Evolutionary conservation across 2,329 filamentous ascomycete species (phyloP), one percentile per base, ranked within the genome.

Genomic region (Rhinocladiella mackenziei): DNA sequence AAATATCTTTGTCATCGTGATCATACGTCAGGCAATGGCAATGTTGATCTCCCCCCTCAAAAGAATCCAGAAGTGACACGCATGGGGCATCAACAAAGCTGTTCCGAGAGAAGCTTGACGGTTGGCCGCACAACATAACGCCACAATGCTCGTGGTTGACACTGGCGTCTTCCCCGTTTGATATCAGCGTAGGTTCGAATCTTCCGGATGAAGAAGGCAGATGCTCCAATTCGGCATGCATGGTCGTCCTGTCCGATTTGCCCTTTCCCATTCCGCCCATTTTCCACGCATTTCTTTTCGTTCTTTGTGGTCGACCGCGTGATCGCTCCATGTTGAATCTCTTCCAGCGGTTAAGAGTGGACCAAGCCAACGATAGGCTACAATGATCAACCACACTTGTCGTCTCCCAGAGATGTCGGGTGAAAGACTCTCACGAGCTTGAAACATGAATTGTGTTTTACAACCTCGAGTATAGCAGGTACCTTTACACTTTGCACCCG

Each of bases 151-250:
- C 32, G 18, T 14, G 8, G n/a, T 10, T 19, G 19, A 7, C 17
- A 14, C 22, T 15, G n/a, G 9, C 10, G n/a, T 23, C 4, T 32
- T 15, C 23, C 22, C 23, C 18, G 13, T 7, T 25, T 22, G 29
- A 38, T 33, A 11, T 55, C 44, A 55, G 15, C 50, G 43, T 23
- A 57, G 31, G 28, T 53, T 57, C 30, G 47, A 54, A 33, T 58
- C 56, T 23, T 56, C 54, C 13, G 54, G 50, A 25, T 56, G 50
- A 19, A 58, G 41, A 19, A 56, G 39, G 28, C 54, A 58, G 7
- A 58, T 55, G 13, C 38, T 45, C 56, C 56, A 58, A 26, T 58
- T 56, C n/a, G 56, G 54, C 52, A 58, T 56, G 18, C 54, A 56
- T 36, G 43, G 49, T 20, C 39, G 32, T 20, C 42, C 44, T 26